Conservation (phyloP, 208 protist genomes). For the Trypanosoma grayi region DNA sequence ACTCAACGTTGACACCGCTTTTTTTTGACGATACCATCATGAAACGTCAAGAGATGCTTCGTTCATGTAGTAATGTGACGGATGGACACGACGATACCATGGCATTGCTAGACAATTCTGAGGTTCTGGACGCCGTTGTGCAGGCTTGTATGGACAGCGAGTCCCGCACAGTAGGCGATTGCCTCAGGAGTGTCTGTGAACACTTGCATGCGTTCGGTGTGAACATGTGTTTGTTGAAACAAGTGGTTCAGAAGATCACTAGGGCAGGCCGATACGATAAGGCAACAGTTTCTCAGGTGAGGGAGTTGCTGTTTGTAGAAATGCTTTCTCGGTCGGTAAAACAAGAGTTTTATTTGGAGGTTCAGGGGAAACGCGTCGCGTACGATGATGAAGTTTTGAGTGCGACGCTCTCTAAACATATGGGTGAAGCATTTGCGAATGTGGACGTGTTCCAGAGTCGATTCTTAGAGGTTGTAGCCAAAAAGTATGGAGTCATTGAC, state of each 20-base stretch:
- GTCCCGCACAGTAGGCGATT: constrained; percentile 12
- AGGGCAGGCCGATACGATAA: constrained; percentile 10
- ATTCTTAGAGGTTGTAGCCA: constrained; percentile 54
- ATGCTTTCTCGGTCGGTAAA: too few relatives aligned
- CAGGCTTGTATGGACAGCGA: constrained; percentile 28
- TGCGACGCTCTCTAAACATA: constrained; percentile 46
- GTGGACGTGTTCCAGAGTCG: constrained; percentile 34
- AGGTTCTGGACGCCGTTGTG: constrained; percentile 42
- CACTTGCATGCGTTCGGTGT: too few relatives aligned
- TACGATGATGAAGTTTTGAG: too few relatives aligned
- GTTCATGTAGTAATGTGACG: too few relatives aligned
- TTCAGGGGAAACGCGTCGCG: too few relatives aligned
- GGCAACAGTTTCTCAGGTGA: too few relatives aligned
- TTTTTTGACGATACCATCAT: constrained; percentile 18
- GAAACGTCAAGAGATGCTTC: constrained; percentile 82
- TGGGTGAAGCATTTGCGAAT: constrained; percentile 48
- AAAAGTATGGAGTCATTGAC: constrained; percentile 76
- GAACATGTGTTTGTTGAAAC: too few relatives aligned
- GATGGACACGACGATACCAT: too few relatives aligned
- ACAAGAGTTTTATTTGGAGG: too few relatives aligned
- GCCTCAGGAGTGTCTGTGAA: constrained; percentile 26
- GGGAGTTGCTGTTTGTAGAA: too few relatives aligned
- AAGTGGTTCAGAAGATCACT: too few relatives aligned
- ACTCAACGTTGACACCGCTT: constrained; percentile 16
- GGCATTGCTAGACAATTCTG: constrained; percentile 38